Percentiles rank a stretch among this genome's conserved stretches.
Evolutionary conservation across 805 yeast genomes (phyloP).

Genomic region (Candida germanica): DNA sequence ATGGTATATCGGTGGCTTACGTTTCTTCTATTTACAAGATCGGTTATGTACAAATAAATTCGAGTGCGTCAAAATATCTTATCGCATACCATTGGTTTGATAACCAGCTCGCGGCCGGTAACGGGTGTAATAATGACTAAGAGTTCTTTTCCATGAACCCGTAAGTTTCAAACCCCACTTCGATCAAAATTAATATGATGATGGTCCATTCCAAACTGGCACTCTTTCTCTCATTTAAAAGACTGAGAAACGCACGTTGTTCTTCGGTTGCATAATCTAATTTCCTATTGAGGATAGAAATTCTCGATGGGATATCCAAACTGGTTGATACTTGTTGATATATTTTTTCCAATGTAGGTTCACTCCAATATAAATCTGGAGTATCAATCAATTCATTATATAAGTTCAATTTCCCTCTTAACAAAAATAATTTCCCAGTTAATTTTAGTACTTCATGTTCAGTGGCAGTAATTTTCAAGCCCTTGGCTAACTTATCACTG

Average conservation of each 20-base stretch:
- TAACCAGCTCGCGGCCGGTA: not conserved
- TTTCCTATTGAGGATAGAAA: conserved; percentile 75
- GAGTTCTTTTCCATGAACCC: conserved; percentile 54
- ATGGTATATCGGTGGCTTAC: no score
- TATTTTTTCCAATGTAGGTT: conserved; percentile 76
- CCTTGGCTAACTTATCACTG: conserved; percentile 65
- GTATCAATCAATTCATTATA: conserved; percentile 88
- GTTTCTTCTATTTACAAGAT: no score
- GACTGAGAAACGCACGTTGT: conserved; percentile 70
- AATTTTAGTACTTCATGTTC: conserved; percentile 62
- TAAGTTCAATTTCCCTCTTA: conserved; percentile 79
- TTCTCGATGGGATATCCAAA: conserved; percentile 74
- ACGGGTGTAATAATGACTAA: no score
- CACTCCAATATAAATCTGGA: conserved; percentile 92
- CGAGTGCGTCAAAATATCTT: no score
- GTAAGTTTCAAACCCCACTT: conserved; percentile 75
- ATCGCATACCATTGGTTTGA: no score
- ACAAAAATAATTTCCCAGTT: conserved; percentile 71
- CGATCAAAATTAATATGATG: conserved; percentile 76
- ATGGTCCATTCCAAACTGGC: conserved; percentile 86
- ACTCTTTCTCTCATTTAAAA: conserved; percentile 72
- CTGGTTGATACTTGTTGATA: conserved; percentile 68
- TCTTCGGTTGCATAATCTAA: conserved; percentile 90
- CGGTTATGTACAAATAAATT: no score
- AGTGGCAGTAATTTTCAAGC: conserved; percentile 41